Conservation (phyloP, 495 filamentous ascomycete genomes). For the Penicillium coffeae region DNA sequence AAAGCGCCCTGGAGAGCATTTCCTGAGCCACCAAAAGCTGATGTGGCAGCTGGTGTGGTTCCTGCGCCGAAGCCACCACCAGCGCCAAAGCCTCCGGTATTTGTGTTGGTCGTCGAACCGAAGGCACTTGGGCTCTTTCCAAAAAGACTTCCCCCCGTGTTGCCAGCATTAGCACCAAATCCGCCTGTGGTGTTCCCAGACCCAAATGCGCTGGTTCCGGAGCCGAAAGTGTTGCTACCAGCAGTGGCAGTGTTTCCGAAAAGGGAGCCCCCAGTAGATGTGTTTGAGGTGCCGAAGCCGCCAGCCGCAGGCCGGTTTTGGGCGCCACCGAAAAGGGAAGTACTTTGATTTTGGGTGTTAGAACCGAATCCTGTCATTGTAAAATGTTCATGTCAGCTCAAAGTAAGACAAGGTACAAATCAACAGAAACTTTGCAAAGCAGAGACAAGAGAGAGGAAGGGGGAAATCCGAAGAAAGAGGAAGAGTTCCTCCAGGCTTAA, state of each 20-base stretch:
- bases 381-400: too few species aligned
- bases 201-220: conserved; percentile 18
- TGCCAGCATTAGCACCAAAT: conserved; percentile 41
- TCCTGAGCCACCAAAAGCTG: conserved; percentile 21
- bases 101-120: conserved; percentile 31
- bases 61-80: conserved; percentile 24
- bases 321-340: conserved; percentile 36
- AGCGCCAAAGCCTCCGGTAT: conserved; percentile 22
- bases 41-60: conserved; percentile 2
- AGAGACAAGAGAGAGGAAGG: conserved; percentile 11
- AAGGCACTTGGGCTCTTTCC: conserved; percentile 40
- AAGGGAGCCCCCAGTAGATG: conserved; percentile 9
- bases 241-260: conserved; percentile 36
- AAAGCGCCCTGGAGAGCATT: conserved; percentile 46
- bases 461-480: background rate
- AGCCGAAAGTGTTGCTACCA: conserved; percentile 33
- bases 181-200: conserved; percentile 25
- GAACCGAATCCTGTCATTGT: conserved; percentile 43
- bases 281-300: conserved; percentile 52
- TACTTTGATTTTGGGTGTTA: conserved; percentile 30
- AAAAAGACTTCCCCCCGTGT: conserved; percentile 44
- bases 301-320: conserved; percentile 32
- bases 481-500: too few species aligned
- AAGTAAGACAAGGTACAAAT: conserved; percentile 16
- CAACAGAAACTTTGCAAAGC: background rate